Base-by-base conservation (phyloP, 495 filamentous ascomycete genomes). In the Lichina pygmaea region DNA sequence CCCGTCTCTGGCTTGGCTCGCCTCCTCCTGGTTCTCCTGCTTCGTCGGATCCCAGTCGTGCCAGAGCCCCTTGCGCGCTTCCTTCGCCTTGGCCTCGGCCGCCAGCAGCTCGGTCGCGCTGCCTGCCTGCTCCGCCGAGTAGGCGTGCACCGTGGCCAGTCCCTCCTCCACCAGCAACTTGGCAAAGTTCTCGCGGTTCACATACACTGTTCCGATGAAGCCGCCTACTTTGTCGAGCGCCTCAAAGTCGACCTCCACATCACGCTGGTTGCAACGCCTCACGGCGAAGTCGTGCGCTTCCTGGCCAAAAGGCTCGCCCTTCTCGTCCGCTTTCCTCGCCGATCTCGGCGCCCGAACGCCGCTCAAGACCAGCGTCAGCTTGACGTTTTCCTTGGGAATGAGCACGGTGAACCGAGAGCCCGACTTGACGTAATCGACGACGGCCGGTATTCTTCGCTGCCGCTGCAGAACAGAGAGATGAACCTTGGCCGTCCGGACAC, bases 371-470 rank as follows among this genome's bases (percentile, higher is more conserved):
- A 99, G 78, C 1, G 85, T 99, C 52, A 99, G 66, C 62, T 93
- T 94, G 58, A 81, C 79, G 53, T 83, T 82, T 57, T 95, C 91
- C 17, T 85, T 76, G 31, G 91, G 91, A 34, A 99, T 72, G 6
- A 99, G 66, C 41, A 99, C 67, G 32, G 80, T 89, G 60, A 99
- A 99, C 45, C 91, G 75, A 24, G 86, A 92, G 33, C 80, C 91
- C 11, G 82, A 83, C 62, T 93, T 93, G 64, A 93, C 89, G 55
- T 84, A 99, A 57, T 99, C 91, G 41, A 99, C 86, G 50, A 99
- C 62, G 7, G 79, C 91, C 4, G 91, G 84, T n/a, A 94, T 77
- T 51, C 78, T 83, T 61, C 81, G 83, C 60, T 92, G 85, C 13
- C 86, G 74, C 46, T 83, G 76, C 13, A 99, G 70, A 33, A 81